Base-by-base conservation (phyloP, 2,329 filamentous ascomycete species). In the Gremmenia infestans region DNA sequence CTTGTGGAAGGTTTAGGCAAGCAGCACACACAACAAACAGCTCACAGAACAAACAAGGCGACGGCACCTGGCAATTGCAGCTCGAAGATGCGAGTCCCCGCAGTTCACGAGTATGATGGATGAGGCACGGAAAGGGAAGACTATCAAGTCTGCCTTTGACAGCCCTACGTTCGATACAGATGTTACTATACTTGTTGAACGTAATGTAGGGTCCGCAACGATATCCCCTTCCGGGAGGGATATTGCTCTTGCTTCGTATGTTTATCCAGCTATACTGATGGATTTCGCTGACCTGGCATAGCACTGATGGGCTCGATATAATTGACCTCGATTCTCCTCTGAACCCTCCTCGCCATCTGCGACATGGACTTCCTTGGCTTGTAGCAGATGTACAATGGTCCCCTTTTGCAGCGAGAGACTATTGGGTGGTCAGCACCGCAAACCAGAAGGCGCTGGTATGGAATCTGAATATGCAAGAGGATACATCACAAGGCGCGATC, bases 341-440 rank as follows among this genome's bases (percentile, higher is more conserved):
- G 69, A 94, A 88, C 57, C 87, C 88, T 9, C 93, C 93, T 17
- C 87, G 91, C 17, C 87, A 91, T 66, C 80, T 97, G 64, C 88
- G 88, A 60, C 90, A 96, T 72, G 88, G 90, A 54, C 86, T 91
- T 45, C 88, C 90, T n/a, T 97, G 92, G 91, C 85, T 96, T 51
- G 92, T 96, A 5, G 91, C 93, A 11, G 93, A 97, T 72, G 92
- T 96, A 32, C 93, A 97, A 72, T 97, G 93, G 93, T 96, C 91
- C 11, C 93, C 93, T 0, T 96, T 97, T 70, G 89, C 92, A 12
- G 84, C 82, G 19, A 83, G 92, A 48, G 89, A 96, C 70, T 92
- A 92, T 67, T 97, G 93, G 92, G 88, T 97, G 17, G 89, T 91
- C 37, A 96, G 91, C 57, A 96, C 92, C 0, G 93, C 91, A 17